Evolutionary conservation across 257 asterid species (phyloP).

Genomic region (Solanum arcanum): DNA sequence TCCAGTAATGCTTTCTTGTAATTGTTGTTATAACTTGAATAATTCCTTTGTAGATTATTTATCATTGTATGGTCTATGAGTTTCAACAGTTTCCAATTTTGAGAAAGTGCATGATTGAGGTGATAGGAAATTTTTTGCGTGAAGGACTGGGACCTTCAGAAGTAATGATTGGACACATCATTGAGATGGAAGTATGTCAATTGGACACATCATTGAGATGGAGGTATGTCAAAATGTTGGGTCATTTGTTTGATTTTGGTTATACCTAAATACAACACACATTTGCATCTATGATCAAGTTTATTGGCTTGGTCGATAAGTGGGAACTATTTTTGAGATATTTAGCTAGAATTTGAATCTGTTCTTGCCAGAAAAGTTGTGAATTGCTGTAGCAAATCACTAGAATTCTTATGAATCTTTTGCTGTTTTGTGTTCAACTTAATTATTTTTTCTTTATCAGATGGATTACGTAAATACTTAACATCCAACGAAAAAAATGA

Average conservation of each 20-base stretch:
- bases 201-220: slow-evolving; percentile 9
- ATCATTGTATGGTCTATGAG: slow-evolving; percentile 62
- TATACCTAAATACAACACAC: too few species aligned
- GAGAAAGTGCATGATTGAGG: slow-evolving; percentile 66
- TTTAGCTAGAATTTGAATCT: background rate
- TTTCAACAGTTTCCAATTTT: slow-evolving; percentile 83
- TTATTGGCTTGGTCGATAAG: background rate
- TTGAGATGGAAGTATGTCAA: slow-evolving; percentile 16
- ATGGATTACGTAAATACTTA: slow-evolving; percentile 89
- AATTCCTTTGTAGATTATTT: slow-evolving; percentile 59
- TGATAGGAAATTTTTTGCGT: slow-evolving; percentile 54
- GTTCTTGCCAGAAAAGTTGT: background rate
- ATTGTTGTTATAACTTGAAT: background rate
- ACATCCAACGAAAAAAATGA: slow-evolving; percentile 19
- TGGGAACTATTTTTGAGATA: background rate
- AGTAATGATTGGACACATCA: slow-evolving; percentile 68
- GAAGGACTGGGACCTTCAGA: slow-evolving; percentile 84
- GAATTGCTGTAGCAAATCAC: background rate
- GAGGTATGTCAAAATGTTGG: slow-evolving; percentile 36
- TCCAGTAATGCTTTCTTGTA: background rate
- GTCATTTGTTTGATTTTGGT: background rate
- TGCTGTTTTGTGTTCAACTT: background rate
- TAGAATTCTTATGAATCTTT: background rate
- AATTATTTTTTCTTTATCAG: slow-evolving; percentile 19
- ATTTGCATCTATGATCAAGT: background rate